Base-by-base conservation (phyloP, 306 rosid species). In the Pachyrhizus erosus region DNA sequence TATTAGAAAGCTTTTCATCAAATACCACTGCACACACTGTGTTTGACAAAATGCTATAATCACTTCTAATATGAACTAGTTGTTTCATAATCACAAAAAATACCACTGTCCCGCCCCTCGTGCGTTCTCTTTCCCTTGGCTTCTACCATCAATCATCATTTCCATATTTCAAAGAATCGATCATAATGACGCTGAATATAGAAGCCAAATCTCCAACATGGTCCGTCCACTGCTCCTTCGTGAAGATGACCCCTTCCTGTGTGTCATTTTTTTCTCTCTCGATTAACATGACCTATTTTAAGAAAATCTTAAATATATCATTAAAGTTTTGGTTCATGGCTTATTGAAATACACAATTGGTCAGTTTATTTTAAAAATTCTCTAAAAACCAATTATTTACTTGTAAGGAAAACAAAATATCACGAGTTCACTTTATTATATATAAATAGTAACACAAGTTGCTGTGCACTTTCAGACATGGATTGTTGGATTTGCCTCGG, bases 401-500 rank as follows among this genome's bases (percentile, higher is more conserved):
- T 48, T 2, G 4, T 12, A 45, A 43, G 49, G 49, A 43, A 43
- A 43, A 43, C 15, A 45, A 46, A 49, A 15, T 48, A 5, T 17
- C 4, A n/a, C 10, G 6, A 45, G 3, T 51, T 51, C 10, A 51
- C 3, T 6, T 2, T 51, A n/a, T n/a, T n/a, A n/a, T n/a, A n/a
- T n/a, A n/a, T n/a, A 17, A 49, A 20, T 51, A 18, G 9, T 7
- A 20, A 9, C 29, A 57, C 15, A 11, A 4, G 31, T 9, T 23
- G 31, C 17, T 9, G 67, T 26, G 67, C 20, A 60, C 9, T 23
- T 13, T 21, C 15, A 57, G 11, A 21, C 64, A 57, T 57, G 2
- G 14, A 46, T 75, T 18, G 58, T 48, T 66, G 34, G 52, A 21
- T 23, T 15, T 79, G 33, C 34, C 58, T 39, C 34, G 84, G 66